Evolutionary conservation across 2,329 filamentous ascomycete genomes (phyloP), one percentile per base, ranked within the genome.

Genomic region (Alternaria ventricosa): DNA sequence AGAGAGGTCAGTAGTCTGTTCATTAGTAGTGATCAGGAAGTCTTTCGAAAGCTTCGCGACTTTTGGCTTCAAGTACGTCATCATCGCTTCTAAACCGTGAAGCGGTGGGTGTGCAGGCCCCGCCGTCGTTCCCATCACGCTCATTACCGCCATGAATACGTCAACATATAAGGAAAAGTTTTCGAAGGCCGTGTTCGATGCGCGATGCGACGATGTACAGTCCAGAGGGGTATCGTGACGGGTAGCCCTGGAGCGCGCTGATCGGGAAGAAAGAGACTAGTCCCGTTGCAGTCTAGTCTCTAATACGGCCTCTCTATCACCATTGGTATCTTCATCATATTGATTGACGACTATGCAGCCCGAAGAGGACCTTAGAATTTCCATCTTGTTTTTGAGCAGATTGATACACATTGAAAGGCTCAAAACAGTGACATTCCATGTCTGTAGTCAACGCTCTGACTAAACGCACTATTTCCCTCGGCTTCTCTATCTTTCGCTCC

Each of bases 51-150:
- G 61, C 62, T 63, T 41, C 5, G 44, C 43, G 57, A 28, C 51
- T 62, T 47, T 56, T 60, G 6, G 59, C 55, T 46, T 59, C 53
- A 28, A 59, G 36, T 70, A 74, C 73, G 71, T 75, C 73, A 75
- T 72, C 25, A 56, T 63, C 28, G 36, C 33, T 41, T 53, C 18
- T 18, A 53, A 41, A 25, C 49, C 30, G 20, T 15, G 15, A 41
- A n/a, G 20, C 20, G 30, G 30, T 53, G 30, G 49, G 20, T 22
- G 20, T 53, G 20, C 12, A 12, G 8, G 20, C 20, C 36, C 28
- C 49, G 49, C 28, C 4, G n/a, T 53, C 13, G 9, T 9, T 12
- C n/a, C 49, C 13, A 18, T 41, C 28, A 15, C 30, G 13, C n/a
- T 9, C 13, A 23, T n/a, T 4, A 6, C 22, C 20, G 20, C 13